A percentile compares a stretch with the other conserved stretches of the same genome.
These are phyloP conservation scores for Boletus mariae DNA, from an alignment of 1,284 basidiomycete species.

Conservation along the genomic window DNA sequence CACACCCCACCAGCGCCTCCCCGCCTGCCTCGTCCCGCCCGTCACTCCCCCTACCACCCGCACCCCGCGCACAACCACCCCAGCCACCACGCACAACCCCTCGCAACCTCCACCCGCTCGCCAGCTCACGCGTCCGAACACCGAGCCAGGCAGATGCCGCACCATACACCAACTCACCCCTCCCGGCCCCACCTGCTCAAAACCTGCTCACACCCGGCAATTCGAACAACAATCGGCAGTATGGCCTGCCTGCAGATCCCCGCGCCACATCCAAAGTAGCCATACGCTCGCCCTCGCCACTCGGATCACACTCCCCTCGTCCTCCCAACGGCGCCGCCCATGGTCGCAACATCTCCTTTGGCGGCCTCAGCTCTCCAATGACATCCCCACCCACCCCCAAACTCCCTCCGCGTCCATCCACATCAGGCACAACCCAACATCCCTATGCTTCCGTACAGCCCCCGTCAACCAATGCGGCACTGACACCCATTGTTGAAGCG, in stretches of 20 bases:
- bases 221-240: slow-evolving; percentile 42
- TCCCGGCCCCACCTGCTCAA: slow-evolving; percentile 51
- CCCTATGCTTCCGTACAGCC: slow-evolving; percentile 52
- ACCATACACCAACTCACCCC: slow-evolving; percentile 48
- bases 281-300: slow-evolving; percentile 55
- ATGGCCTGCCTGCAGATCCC: slow-evolving; percentile 59
- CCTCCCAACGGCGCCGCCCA: slow-evolving; percentile 36
- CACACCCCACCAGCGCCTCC: slow-evolving; percentile 34
- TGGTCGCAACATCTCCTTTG: slow-evolving; percentile 49
- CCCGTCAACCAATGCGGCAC: slow-evolving; percentile 32
- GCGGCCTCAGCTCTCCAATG: slow-evolving; percentile 35
- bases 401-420: slow-evolving; percentile 39
- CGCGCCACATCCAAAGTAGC: slow-evolving; percentile 48
- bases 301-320: slow-evolving; percentile 39
- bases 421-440: slow-evolving; percentile 39
- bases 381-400: slow-evolving; percentile 34
- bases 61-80: slow-evolving; percentile 61
- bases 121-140: slow-evolving; percentile 44
- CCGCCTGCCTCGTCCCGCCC: slow-evolving; percentile 37
- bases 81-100: slow-evolving; percentile 41
- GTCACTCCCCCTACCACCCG: slow-evolving; percentile 62
- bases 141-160: slow-evolving; percentile 53
- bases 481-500: slow-evolving; percentile 71
- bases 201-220: slow-evolving; percentile 45
- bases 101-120: slow-evolving; percentile 16